Base-by-base conservation (phyloP, 1,139 yeast genomes). In the Kodamaea suecica region DNA sequence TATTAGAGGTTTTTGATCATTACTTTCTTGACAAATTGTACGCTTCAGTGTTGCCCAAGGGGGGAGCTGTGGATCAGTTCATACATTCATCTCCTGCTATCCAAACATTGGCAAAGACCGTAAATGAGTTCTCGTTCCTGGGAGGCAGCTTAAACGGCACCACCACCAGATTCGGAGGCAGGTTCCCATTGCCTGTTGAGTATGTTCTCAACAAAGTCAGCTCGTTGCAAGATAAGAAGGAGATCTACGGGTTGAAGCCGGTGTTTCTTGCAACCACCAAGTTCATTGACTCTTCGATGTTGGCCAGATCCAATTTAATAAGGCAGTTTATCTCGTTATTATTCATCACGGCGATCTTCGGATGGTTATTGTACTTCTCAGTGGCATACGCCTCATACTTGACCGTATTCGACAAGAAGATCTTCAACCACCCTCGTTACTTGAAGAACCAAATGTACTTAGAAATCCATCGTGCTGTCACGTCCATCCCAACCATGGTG, bases 361-460 rank as follows among this genome's bases (percentile, higher is more conserved):
- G 97, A 27, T 80, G 92, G 84, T 35, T 80, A 11, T 65, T 90
- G 34, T 92, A 92, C 62, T 68, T 88, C 35, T 45, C 62, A n/a
- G 84, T 80, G 35, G 97, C 97, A 7, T 67, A 79, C 11, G 51
- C 84, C 23, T 81, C 95, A 10, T 92, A 85, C 57, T 47, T 70
- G 31, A 78, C 81, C 49, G 80, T 92, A 20, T 92, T 86, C 58
- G 97, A 92, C 63, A 82, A 80, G 53, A 80, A 80, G 40, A 85
- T 88, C 40, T 87, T 92, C 72, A 85, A 92, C 63, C 98, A 92
- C 58, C 98, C 98, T 40, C 78, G 95, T 58, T 92, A 86, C 62
- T 75, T 92, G 63, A 92, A 92, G 60, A 90, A 92, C 63, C 98
- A 92, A 65, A 79, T 92, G 74, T 62, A 74, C 5, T 65, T 86